These are phyloP conservation scores for Taiozyma sp. DNA, from an alignment of 1,139 yeast species.

Conservation along the genomic window DNA sequence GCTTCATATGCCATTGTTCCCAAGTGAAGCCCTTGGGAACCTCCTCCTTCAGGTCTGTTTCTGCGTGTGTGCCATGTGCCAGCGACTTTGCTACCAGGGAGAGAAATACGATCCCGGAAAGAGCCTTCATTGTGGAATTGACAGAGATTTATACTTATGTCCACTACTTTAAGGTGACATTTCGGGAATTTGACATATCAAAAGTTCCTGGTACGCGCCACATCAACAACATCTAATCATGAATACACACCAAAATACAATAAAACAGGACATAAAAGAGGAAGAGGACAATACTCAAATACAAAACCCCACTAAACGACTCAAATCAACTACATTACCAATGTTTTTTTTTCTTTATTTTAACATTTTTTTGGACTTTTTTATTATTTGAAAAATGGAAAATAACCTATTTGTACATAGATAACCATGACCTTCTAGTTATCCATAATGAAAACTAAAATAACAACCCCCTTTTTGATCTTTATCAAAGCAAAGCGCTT, in stretches of 20 bases:
- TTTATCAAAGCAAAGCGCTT: background rate
- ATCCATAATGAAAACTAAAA: background rate
- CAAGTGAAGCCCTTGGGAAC: conserved; percentile 52
- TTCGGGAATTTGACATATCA: too few relatives aligned
- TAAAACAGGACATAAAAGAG: too few relatives aligned
- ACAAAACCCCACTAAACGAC: background rate
- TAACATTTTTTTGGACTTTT: conserved; percentile 20
- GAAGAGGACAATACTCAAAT: too few relatives aligned
- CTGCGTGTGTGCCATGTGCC: conserved; percentile 5
- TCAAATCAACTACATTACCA: background rate
- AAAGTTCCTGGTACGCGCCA: background rate
- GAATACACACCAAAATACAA: too few relatives aligned
- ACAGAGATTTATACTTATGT: too few relatives aligned
- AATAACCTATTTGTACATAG: conserved; percentile 18
- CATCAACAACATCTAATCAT: background rate
- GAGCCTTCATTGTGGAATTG: background rate
- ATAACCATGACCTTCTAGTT: conserved; percentile 15
- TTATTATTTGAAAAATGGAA: conserved; percentile 5
- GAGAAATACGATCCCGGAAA: background rate
- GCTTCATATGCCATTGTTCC: conserved; percentile 88
- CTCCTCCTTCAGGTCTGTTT: conserved; percentile 25
- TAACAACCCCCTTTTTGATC: background rate
- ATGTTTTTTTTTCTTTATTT: background rate
- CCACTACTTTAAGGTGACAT: too few relatives aligned
- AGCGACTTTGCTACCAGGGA: background rate